Percentiles rank a stretch among this genome's conserved stretches.
Evolutionary conservation across 2,329 filamentous ascomycete genomes (phyloP).

Genomic region (Fusarium dlaminii): DNA sequence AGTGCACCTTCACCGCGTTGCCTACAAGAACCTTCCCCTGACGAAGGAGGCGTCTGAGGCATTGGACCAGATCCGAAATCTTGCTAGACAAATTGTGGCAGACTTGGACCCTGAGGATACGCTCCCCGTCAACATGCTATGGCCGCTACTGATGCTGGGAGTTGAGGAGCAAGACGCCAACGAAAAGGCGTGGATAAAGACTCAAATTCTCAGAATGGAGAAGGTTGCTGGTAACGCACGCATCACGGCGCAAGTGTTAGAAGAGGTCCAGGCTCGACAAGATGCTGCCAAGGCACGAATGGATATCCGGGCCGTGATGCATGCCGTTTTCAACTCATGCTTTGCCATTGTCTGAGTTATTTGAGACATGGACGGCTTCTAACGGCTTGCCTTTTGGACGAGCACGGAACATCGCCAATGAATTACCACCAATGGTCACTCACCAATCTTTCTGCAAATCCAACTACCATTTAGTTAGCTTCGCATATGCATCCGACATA

Average conservation of each 20-base stretch:
- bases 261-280: slow-evolving; percentile 57
- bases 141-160: slow-evolving; percentile 66
- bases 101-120: slow-evolving; percentile 55
- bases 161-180: slow-evolving; percentile 61
- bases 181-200: slow-evolving; percentile 61
- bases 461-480: background rate
- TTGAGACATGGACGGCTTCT: background rate
- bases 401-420: background rate
- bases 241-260: slow-evolving; percentile 57
- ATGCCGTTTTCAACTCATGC: slow-evolving; percentile 59
- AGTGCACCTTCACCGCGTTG: slow-evolving; percentile 65
- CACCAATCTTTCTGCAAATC: background rate
- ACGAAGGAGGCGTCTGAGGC: slow-evolving; percentile 60
- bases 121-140: slow-evolving; percentile 65
- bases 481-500: background rate
- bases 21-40: slow-evolving; percentile 63
- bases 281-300: slow-evolving; percentile 52
- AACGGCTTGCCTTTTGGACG: background rate
- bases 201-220: slow-evolving; percentile 59
- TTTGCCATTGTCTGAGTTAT: slow-evolving; percentile 59
- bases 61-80: slow-evolving; percentile 58
- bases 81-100: slow-evolving; percentile 55
- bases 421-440: background rate
- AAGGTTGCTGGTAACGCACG: slow-evolving; percentile 55
- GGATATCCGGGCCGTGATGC: slow-evolving; percentile 58